A percentile compares a stretch with the other conserved stretches of the same genome.
These are phyloP conservation scores for Solanum hybrid DNA, from an alignment of 305 asterid species.

Conservation along the genomic window DNA sequence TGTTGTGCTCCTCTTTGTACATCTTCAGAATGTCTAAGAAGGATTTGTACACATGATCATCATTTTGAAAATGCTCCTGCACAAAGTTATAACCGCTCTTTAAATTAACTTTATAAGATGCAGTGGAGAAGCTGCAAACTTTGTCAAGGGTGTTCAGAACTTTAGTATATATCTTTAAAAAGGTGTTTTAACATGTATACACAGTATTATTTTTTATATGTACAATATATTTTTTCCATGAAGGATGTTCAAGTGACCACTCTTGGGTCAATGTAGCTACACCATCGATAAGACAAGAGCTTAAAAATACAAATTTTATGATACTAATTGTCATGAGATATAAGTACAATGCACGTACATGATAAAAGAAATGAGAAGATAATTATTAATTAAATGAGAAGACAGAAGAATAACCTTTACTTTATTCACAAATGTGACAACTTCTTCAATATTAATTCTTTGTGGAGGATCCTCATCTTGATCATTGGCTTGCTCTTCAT, in stretches of 20 bases:
- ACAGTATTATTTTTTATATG: neutral
- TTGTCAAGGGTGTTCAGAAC: neutral
- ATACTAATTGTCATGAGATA: neutral
- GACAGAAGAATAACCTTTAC: conserved; percentile 45
- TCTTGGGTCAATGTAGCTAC: neutral
- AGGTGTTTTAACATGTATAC: neutral
- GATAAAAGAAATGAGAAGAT: neutral
- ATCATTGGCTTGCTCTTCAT: conserved; percentile 39
- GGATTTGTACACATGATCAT: conserved; percentile 73
- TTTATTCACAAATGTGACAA: conserved; percentile 75
- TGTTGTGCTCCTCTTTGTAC: conserved; percentile 74
- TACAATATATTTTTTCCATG: neutral
- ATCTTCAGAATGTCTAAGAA: conserved; percentile 84
- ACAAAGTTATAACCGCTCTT: conserved; percentile 3
- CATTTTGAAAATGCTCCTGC: conserved; percentile 75
- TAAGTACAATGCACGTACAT: neutral
- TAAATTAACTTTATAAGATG: neutral
- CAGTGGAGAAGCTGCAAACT: neutral
- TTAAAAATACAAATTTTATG: neutral
- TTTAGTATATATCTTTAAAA: neutral
- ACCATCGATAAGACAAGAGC: neutral
- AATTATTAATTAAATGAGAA: neutral
- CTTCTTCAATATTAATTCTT: conserved; percentile 50
- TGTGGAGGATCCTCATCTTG: neutral
- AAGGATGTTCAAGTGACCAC: neutral